Percentiles rank a stretch among this genome's conserved stretches.
phyloP scores from a whole-genome alignment of 495 filamentous ascomycete genomes.

The Penicillium daleae region DNA sequence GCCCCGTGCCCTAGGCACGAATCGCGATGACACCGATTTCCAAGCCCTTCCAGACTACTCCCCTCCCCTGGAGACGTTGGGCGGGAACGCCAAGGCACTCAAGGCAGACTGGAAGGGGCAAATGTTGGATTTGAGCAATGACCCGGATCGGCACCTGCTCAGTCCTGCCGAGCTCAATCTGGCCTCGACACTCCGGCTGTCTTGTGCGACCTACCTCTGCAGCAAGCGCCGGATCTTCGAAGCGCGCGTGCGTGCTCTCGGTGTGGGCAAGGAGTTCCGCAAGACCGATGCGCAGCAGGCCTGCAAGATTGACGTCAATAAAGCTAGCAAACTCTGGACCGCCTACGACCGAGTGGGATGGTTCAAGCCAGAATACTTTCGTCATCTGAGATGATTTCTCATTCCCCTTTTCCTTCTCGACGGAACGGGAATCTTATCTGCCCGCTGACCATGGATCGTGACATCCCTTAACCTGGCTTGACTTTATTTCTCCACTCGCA shows the following conservation, averaged over 20 bases:
- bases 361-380: constrained; percentile 70
- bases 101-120: constrained; percentile 90
- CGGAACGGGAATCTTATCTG: background rate
- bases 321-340: constrained; percentile 93
- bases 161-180: constrained; percentile 79
- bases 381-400: constrained; percentile 43
- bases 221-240: constrained; percentile 94
- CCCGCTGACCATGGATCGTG: background rate
- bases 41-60: constrained; percentile 74
- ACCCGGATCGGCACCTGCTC: constrained; percentile 76
- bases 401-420: background rate
- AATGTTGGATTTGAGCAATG: constrained; percentile 75
- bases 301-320: constrained; percentile 98
- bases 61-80: constrained; percentile 70
- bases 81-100: constrained; percentile 65
- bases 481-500: background rate
- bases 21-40: constrained; percentile 87
- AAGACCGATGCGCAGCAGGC: constrained; percentile 98
- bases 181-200: constrained; percentile 79
- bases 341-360: constrained; percentile 90
- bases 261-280: constrained; percentile 81
- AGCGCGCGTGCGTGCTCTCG: constrained; percentile 68
- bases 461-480: background rate
- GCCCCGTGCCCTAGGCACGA: constrained; percentile 53
- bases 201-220: constrained; percentile 89